phyloP scores from a whole-genome alignment of 1,284 basidiomycete species.

The Microbotryum lychnidis-dioicae region DNA sequence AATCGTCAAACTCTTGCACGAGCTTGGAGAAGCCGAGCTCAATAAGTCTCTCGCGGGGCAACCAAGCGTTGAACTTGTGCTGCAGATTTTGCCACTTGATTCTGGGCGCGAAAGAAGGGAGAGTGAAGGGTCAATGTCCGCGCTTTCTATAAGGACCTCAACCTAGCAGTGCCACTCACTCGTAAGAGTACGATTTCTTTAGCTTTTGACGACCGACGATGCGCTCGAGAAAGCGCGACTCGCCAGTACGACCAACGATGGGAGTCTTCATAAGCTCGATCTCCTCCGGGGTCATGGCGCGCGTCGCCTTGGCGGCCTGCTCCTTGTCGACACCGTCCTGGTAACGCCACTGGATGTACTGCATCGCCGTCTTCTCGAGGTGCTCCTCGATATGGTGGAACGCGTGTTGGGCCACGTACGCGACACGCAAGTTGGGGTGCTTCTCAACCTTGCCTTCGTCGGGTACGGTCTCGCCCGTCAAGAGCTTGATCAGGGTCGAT shows the following conservation, averaged over 20 bases:
- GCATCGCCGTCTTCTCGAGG: slow-evolving; percentile 87
- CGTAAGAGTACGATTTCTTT: slow-evolving; percentile 56
- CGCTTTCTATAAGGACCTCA: no score
- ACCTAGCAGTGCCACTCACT: slow-evolving; percentile 3
- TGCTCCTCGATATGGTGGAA: slow-evolving; percentile 86
- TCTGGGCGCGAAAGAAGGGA: slow-evolving; percentile 14
- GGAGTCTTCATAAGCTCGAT: slow-evolving; percentile 71
- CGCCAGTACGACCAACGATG: slow-evolving; percentile 86
- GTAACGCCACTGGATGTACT: slow-evolving; percentile 98
- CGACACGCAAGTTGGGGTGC: slow-evolving; percentile 89
- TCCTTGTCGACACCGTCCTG: slow-evolving; percentile 98
- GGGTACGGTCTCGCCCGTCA: slow-evolving; percentile 90
- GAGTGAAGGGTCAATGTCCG: neutral
- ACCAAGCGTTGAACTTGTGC: slow-evolving; percentile 87
- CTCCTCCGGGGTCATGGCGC: slow-evolving; percentile 82
- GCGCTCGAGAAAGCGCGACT: slow-evolving; percentile 76
- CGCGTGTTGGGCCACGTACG: slow-evolving; percentile 96
- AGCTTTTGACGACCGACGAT: slow-evolving; percentile 96
- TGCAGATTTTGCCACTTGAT: slow-evolving; percentile 93
- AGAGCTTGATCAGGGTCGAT: slow-evolving; percentile 91
- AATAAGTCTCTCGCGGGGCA: slow-evolving; percentile 80
- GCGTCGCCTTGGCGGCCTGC: slow-evolving; percentile 84
- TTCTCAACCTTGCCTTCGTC: slow-evolving; percentile 92
- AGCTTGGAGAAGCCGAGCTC: slow-evolving; percentile 85
- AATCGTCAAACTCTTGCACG: slow-evolving; percentile 91